Conservation (phyloP, 1,284 basidiomycete species). For the Mrakiaceae sp. region DNA sequence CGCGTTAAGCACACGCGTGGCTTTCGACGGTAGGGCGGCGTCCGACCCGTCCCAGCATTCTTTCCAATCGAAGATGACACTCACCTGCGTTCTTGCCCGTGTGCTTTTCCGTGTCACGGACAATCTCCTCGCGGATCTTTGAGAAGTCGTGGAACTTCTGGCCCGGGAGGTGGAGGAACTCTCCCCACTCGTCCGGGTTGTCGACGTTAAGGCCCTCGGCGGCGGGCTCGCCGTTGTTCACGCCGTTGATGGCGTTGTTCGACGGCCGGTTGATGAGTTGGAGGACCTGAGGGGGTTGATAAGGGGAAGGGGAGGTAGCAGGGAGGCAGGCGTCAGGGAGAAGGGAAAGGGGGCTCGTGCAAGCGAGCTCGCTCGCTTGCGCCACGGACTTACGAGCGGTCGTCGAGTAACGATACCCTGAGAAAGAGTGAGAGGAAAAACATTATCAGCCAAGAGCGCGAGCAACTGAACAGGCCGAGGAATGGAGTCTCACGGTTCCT, state of each 20-base stretch:
- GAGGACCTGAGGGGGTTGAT: constrained; percentile 49
- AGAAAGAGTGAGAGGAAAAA: constrained; percentile 11
- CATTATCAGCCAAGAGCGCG: not conserved
- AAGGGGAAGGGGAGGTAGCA: not conserved
- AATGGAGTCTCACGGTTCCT: constrained; percentile 10
- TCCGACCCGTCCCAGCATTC: not conserved
- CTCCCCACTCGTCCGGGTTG: constrained; percentile 93
- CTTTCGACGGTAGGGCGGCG: not conserved
- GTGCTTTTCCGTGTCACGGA: constrained; percentile 93
- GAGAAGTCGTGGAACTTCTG: constrained; percentile 97
- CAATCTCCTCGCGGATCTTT: constrained; percentile 93
- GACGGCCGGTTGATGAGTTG: constrained; percentile 80
- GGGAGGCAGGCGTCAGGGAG: not conserved
- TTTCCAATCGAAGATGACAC: constrained; percentile 14
- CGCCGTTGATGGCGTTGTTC: constrained; percentile 45
- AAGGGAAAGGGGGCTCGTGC: not conserved
- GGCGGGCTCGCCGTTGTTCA: constrained; percentile 1
- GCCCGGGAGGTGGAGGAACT: constrained; percentile 89
- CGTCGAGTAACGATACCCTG: constrained; percentile 88
- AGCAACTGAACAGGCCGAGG: not conserved
- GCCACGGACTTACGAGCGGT: constrained; percentile 52
- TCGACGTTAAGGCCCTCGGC: constrained; percentile 33
- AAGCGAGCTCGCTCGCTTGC: not conserved
- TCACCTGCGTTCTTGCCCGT: constrained; percentile 83
- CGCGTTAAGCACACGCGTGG: not conserved